Evolutionary conservation across 75 land plant species (phyloP).

Genomic region (Gnetum montanum): DNA sequence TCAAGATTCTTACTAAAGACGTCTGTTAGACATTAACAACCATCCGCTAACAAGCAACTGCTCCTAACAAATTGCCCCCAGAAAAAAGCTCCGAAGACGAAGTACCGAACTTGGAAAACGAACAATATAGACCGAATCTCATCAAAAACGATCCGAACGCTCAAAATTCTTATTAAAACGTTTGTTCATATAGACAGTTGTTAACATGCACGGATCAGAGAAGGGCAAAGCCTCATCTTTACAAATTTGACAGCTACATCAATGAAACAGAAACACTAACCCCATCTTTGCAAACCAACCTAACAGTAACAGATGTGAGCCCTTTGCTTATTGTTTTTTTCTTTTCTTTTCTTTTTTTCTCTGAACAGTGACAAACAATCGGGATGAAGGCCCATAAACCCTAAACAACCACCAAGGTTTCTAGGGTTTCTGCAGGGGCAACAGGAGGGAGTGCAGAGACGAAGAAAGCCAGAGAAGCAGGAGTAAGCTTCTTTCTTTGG

Average conservation of each 20-base stretch:
- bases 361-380: no score
- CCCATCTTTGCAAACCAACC: neutral
- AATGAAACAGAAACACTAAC: neutral
- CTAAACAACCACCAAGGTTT: slow-evolving; percentile 3
- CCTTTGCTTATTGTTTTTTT: neutral
- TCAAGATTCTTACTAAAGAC: no score
- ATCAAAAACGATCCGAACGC: neutral
- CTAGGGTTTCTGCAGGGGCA: neutral
- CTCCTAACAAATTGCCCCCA: no score
- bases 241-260: neutral
- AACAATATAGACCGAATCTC: neutral
- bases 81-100: no score
- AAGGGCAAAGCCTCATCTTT: neutral
- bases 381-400: neutral
- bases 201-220: neutral
- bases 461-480: slow-evolving; percentile 37
- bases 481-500: slow-evolving; percentile 69
- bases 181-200: neutral
- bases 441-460: neutral
- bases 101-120: neutral
- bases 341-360: no score
- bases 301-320: neutral
- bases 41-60: no score
- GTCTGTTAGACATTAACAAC: no score
- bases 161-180: neutral